Conservation (phyloP, 192 early-diverging fungal species). For the Backusella australiensis region DNA sequence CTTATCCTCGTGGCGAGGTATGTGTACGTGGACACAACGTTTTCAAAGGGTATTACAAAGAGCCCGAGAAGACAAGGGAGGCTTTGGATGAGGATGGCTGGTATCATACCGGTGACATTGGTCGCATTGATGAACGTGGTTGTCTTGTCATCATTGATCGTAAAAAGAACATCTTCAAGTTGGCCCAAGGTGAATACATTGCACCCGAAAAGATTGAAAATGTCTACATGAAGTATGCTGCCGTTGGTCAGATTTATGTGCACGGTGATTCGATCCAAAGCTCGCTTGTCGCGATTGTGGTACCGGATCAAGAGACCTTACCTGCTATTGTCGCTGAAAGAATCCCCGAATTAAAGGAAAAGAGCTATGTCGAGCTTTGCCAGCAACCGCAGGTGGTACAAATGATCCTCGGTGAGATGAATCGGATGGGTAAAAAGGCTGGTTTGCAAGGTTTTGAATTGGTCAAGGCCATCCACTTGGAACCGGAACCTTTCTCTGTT, state of each 20-base stretch:
- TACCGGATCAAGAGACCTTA: constrained; percentile 55
- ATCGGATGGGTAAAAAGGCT: constrained; percentile 48
- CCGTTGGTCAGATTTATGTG: constrained; percentile 52
- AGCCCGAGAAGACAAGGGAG: constrained; percentile 77
- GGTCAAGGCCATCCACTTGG: constrained; percentile 69
- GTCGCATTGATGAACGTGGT: constrained; percentile 39
- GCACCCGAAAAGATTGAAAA: constrained; percentile 92
- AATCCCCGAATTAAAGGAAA: constrained; percentile 19
- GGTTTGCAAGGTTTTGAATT: constrained; percentile 69
- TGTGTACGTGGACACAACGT: constrained; percentile 71
- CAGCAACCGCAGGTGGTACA: constrained; percentile 42
- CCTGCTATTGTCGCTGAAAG: constrained; percentile 42
- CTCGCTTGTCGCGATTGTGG: constrained; percentile 47
- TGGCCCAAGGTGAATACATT: constrained; percentile 65
- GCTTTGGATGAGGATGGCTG: constrained; percentile 80
- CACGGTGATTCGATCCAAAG: constrained; percentile 50
- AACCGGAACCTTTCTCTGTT: constrained; percentile 69
- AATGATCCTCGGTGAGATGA: constrained; percentile 55
- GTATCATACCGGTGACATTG: constrained; percentile 70
- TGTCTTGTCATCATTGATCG: constrained; percentile 82
- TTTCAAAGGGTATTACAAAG: constrained; percentile 86
- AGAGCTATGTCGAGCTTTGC: constrained; percentile 49
- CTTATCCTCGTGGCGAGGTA: constrained; percentile 86
- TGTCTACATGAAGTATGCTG: constrained; percentile 39
- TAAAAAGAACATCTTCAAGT: constrained; percentile 82